These are phyloP conservation scores for Aspergillus pseudoterreus DNA, from an alignment of 2,329 filamentous ascomycete genomes.

Conservation along the genomic window DNA sequence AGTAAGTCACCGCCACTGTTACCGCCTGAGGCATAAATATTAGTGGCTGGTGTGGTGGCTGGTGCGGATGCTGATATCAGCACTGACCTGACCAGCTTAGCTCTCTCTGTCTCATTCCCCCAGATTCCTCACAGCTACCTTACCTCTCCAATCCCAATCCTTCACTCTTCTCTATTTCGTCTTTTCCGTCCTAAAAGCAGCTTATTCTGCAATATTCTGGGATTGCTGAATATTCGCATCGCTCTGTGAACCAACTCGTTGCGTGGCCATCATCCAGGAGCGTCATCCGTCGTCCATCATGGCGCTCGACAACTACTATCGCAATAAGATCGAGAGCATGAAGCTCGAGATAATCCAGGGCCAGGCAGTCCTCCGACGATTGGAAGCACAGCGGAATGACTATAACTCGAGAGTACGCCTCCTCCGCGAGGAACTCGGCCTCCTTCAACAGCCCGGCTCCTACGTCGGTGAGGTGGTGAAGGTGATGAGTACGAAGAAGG, in stretches of 20 bases:
- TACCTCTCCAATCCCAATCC: neutral
- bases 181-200: neutral
- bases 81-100: neutral
- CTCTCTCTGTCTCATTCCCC: neutral
- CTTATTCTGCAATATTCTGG: neutral
- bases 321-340: slow-evolving; percentile 99
- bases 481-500: slow-evolving; percentile 99
- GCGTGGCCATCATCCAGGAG: slow-evolving; percentile 8
- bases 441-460: slow-evolving; percentile 94
- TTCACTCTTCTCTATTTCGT: neutral
- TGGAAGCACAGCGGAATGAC: slow-evolving; percentile 97
- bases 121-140: neutral
- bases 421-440: slow-evolving; percentile 88
- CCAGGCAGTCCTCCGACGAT: slow-evolving; percentile 86
- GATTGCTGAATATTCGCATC: neutral
- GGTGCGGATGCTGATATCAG: slow-evolving; percentile 3
- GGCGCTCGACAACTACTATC: slow-evolving; percentile 99
- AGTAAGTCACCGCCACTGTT: neutral
- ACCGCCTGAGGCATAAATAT: neutral
- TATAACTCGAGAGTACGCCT: slow-evolving; percentile 97
- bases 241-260: neutral
- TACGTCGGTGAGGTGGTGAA: slow-evolving; percentile 99
- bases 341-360: slow-evolving; percentile 99
- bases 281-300: slow-evolving; percentile 57
- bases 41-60: slow-evolving; percentile 1